phyloP scores from a whole-genome alignment of 257 asterid genomes.

The Rubia yunnanensis region DNA sequence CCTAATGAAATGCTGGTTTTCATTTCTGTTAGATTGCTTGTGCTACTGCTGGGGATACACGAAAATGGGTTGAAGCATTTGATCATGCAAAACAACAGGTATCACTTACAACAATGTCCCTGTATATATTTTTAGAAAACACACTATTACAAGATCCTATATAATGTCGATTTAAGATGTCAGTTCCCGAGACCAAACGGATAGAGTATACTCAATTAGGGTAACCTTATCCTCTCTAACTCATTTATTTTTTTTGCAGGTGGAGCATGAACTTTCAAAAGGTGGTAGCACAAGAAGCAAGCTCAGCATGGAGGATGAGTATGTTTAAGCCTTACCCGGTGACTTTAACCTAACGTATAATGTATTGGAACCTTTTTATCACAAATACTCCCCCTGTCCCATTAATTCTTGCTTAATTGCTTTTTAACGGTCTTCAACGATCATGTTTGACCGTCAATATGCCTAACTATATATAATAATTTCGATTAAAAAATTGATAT shows the following conservation, averaged over 20 bases:
- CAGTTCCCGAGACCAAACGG: conserved; percentile 2
- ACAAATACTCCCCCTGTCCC: too few species aligned
- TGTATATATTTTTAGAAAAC: not conserved
- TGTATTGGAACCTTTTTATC: not conserved
- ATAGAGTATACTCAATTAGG: not conserved
- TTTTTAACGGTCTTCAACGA: too few species aligned
- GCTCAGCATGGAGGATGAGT: conserved; percentile 74
- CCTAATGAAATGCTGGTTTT: conserved; percentile 10
- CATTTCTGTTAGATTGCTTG: conserved; percentile 81
- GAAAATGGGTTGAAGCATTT: conserved; percentile 97
- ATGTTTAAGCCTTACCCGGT: conserved; percentile 29
- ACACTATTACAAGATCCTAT: not conserved
- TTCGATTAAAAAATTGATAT: too few species aligned
- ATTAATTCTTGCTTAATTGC: too few species aligned
- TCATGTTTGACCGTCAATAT: too few species aligned
- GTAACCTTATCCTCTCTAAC: conserved; percentile 13
- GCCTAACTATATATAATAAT: too few species aligned
- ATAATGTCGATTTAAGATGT: not conserved
- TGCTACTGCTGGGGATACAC: conserved; percentile 71
- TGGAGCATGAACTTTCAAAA: conserved; percentile 62
- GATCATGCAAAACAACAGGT: conserved; percentile 95
- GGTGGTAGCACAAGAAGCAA: conserved; percentile 58
- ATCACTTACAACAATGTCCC: conserved; percentile 13
- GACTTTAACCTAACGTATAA: not conserved
- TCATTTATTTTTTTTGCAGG: conserved; percentile 40